Evolutionary conservation across 2,329 filamentous ascomycete genomes (phyloP), one percentile per base, ranked within the genome.

Genomic region (Zopfia rhizophila): DNA sequence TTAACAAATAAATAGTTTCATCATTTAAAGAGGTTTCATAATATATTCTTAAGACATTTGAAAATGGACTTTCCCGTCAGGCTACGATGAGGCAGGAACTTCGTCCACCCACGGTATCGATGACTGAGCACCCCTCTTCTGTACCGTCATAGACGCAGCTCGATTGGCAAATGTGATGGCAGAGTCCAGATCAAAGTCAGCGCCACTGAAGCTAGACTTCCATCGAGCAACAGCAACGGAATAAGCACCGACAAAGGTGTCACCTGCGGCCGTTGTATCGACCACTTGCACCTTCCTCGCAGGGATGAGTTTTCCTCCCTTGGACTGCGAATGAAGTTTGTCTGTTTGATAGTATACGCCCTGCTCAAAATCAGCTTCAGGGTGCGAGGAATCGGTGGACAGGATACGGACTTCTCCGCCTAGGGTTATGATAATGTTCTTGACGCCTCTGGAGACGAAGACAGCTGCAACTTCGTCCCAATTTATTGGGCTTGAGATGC

Each of bases 171-270:
- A 81, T 32, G 72, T 69, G 33, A 89, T 80, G 0, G 87, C 85
- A 1, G 78, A 75, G 47, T 81, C 81, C 31, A 88, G 72, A 21
- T 77, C 72, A 35, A 78, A 77, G 5, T 65, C 66, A 13, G 75
- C 66, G 13, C 72, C 68, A 8, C 66, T 64, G 10, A 75, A 68
- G 18, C 70, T 72, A 48, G 72, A 69, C 48, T 75, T 78, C 27
- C 63, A 68, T 16, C 60, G 60, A 8, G 90, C 89, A 21, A 88
- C 81, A 45, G 85, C 83, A 18, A 94, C 83, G 3, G 90, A 89
- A 69, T 96, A 96, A 16, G 85, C 88, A 2, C 94, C 93, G 4
- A 95, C 90, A 74, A 97, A 97, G 0, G 93, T 97, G 70, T 97
- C 93, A 0, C 93, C 93, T 4, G 94, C 94, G 2, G 89, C 93